Percentiles rank a stretch among this genome's conserved stretches.
phyloP scores from a whole-genome alignment of 169 alveolate species.

The Eimeria acervulina region DNA sequence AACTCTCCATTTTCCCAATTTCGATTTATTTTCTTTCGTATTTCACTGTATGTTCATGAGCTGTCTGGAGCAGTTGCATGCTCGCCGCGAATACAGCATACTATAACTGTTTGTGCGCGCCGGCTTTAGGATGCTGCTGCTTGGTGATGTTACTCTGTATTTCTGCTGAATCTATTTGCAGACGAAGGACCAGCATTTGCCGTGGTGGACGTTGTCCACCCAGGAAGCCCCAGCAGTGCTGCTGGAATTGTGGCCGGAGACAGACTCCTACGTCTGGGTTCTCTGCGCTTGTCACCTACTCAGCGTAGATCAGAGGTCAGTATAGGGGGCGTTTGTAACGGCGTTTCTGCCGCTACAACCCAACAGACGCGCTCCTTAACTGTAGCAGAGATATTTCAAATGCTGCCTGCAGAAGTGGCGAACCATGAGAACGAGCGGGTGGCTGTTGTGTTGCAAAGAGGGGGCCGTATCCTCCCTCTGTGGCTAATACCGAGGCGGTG shows the following conservation, averaged over 20 bases:
- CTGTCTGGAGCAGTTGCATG: background rate
- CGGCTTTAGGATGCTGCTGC: too few species aligned
- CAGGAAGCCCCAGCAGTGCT: slow-evolving; percentile 52
- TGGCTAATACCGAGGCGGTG: slow-evolving; percentile 34
- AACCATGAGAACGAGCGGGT: slow-evolving; percentile 18
- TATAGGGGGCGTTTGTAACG: background rate
- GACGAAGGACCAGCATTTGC: slow-evolving; percentile 64
- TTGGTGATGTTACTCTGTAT: too few species aligned
- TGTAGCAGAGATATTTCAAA: background rate
- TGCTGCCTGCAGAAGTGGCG: slow-evolving; percentile 7
- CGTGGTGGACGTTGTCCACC: slow-evolving; percentile 44
- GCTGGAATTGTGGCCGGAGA: slow-evolving; percentile 58
- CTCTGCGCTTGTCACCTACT: slow-evolving; percentile 10
- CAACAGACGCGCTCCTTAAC: background rate
- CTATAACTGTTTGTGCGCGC: background rate
- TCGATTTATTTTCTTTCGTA: background rate
- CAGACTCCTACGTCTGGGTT: slow-evolving; percentile 35
- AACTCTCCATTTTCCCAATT: background rate
- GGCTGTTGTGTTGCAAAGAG: slow-evolving; percentile 46
- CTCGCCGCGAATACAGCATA: background rate
- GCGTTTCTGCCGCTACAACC: background rate
- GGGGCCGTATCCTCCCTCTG: slow-evolving; percentile 8
- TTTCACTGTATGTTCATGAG: background rate
- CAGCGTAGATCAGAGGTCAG: background rate
- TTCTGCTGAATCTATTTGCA: too few species aligned